A percentile compares a stretch with the other conserved stretches of the same genome.
These are phyloP conservation scores for Acacia crassicarpa DNA, from an alignment of 306 rosid species.

Conservation along the genomic window DNA sequence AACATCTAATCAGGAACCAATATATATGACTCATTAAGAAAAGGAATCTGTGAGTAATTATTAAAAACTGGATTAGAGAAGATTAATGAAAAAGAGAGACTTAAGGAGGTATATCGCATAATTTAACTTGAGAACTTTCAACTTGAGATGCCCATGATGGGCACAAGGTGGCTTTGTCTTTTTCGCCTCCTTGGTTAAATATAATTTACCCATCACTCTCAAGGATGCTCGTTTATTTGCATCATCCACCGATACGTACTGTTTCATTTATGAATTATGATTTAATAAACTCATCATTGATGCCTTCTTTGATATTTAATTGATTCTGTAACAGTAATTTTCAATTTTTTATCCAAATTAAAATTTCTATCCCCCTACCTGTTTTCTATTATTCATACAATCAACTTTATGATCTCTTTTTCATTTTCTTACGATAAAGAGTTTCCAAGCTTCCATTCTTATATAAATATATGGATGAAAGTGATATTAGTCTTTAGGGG, in stretches of 20 bases:
- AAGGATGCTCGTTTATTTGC: conserved; percentile 18
- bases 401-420: background rate
- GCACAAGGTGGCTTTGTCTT: conserved; percentile 35
- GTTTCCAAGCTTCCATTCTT: background rate
- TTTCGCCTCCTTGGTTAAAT: background rate
- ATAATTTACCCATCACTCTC: conserved; percentile 29
- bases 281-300: conserved; percentile 4
- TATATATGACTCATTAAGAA: background rate
- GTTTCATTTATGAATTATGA: background rate
- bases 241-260: conserved; percentile 24
- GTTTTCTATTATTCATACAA: background rate
- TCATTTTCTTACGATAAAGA: background rate
- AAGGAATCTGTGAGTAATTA: conserved; percentile 30
- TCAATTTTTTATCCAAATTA: background rate
- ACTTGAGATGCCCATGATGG: conserved; percentile 42
- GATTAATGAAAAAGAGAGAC: conserved; percentile 13
- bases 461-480: background rate
- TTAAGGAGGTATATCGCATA: background rate
- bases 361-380: background rate
- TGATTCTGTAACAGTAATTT: background rate
- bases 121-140: conserved; percentile 34
- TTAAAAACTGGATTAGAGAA: conserved; percentile 27
- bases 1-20: conserved; percentile 32
- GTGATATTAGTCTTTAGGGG: background rate
- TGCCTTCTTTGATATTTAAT: background rate